phyloP scores from a whole-genome alignment of 2,329 filamentous ascomycete genomes.

The Claviceps sp. region DNA sequence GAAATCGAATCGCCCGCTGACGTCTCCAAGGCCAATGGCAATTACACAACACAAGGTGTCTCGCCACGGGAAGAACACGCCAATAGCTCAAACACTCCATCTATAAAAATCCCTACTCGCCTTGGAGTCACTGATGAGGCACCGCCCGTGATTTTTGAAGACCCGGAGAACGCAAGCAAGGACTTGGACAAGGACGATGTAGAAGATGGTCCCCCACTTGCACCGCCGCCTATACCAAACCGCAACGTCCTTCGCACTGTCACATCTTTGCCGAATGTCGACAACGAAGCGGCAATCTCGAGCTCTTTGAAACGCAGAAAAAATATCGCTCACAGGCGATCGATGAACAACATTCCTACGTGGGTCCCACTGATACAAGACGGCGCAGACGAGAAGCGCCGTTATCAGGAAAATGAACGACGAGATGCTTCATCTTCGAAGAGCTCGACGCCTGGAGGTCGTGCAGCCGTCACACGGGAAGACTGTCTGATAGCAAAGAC shows the following conservation, averaged over 20 bases:
- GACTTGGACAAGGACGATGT: not conserved
- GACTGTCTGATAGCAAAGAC: constrained; percentile 11
- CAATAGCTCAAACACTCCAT: not conserved
- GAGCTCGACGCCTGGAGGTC: constrained; percentile 16
- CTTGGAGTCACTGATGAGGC: not conserved
- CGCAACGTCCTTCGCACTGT: constrained; percentile 2
- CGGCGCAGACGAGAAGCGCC: constrained; percentile 10
- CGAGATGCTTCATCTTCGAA: constrained; percentile 12
- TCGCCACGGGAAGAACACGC: not conserved
- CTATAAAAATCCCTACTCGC: not conserved
- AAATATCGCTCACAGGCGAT: constrained; percentile 12
- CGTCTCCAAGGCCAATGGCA: not conserved
- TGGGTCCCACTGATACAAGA: constrained; percentile 8
- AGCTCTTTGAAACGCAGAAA: not conserved
- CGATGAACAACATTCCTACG: constrained; percentile 13
- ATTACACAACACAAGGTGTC: not conserved
- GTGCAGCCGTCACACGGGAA: constrained; percentile 10
- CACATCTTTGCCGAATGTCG: not conserved
- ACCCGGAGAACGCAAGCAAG: not conserved
- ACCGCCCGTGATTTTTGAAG: not conserved
- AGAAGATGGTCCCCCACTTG: not conserved
- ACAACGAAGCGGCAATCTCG: not conserved
- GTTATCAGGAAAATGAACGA: constrained; percentile 9
- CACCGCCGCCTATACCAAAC: not conserved
- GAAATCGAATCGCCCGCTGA: constrained; percentile 28